A percentile compares a stretch with the other conserved stretches of the same genome.
Conservation (phyloP, 177 flowering plant genomes). For the Vitis hybrid region DNA sequence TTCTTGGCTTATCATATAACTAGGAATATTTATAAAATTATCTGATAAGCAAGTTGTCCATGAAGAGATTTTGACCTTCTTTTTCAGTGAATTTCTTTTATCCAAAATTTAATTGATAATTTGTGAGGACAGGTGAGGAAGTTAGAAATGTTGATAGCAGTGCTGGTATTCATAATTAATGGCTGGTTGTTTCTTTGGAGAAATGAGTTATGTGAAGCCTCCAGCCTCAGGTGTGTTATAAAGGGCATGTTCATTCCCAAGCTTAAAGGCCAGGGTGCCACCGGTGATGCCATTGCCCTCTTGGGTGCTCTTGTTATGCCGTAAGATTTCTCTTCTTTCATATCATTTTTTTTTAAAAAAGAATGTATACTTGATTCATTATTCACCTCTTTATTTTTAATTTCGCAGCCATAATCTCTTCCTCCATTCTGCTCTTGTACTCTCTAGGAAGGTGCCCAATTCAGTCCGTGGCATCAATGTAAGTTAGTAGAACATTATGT, state of each 20-base stretch:
- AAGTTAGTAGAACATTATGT: constrained; percentile 14
- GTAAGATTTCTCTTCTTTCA: constrained; percentile 30
- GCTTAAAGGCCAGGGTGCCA: constrained; percentile 73
- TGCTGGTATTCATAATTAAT: constrained; percentile 75
- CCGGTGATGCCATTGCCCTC: constrained; percentile 86
- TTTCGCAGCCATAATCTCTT: constrained; percentile 75
- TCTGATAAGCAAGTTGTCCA: too few relatives aligned
- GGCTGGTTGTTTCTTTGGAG: constrained; percentile 91
- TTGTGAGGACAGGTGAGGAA: constrained; percentile 57
- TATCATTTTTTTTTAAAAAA: not conserved
- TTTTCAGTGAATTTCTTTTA: not conserved
- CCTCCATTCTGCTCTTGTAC: constrained; percentile 91
- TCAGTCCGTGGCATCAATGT: constrained; percentile 80
- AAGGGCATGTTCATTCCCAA: constrained; percentile 94
- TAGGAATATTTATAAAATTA: too few relatives aligned
- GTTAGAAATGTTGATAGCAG: constrained; percentile 69
- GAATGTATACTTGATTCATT: too few relatives aligned
- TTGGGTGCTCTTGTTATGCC: constrained; percentile 95
- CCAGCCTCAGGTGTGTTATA: constrained; percentile 62
- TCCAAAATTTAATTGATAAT: not conserved
- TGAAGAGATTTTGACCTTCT: too few relatives aligned
- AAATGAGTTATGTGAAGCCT: constrained; percentile 79
- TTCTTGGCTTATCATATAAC: too few relatives aligned
- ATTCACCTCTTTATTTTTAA: not conserved
- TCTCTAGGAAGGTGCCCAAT: constrained; percentile 75